Conservation (phyloP, 2,329 filamentous ascomycete species). For the Trichoderma atrobrunneum region DNA sequence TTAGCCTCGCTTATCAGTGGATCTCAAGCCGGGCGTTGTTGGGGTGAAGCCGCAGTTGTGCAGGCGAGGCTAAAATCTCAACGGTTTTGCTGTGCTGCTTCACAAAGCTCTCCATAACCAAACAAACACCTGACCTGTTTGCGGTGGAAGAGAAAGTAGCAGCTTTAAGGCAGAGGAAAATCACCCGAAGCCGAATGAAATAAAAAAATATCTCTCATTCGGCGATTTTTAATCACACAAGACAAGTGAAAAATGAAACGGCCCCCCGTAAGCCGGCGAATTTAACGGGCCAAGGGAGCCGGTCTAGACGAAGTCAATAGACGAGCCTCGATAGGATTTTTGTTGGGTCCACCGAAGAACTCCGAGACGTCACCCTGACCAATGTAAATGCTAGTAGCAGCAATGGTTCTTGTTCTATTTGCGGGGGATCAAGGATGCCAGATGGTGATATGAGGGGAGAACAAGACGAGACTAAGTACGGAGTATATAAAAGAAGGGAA, state of each 20-base stretch:
- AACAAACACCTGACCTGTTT: not conserved
- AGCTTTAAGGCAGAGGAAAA: not conserved
- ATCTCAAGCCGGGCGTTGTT: constrained; percentile 4
- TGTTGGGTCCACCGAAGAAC: not conserved
- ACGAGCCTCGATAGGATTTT: constrained; percentile 1
- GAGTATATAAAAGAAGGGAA: not conserved
- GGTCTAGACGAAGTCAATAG: not conserved
- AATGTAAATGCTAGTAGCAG: not conserved
- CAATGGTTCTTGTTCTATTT: not conserved
- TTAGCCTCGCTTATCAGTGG: constrained; percentile 16
- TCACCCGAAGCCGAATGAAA: not conserved
- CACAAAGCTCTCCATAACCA: not conserved
- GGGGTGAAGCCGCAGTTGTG: not conserved
- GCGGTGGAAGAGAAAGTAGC: not conserved
- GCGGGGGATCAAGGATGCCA: not conserved
- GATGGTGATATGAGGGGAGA: not conserved
- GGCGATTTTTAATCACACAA: not conserved
- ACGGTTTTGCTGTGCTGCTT: not conserved
- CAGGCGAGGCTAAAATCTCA: not conserved
- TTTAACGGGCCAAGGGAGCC: not conserved
- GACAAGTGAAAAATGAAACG: not conserved
- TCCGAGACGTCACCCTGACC: not conserved
- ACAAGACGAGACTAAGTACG: not conserved
- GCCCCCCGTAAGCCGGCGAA: not conserved
- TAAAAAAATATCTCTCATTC: not conserved